Conservation (phyloP, 106 monocot species). For the Acorus calamus region DNA sequence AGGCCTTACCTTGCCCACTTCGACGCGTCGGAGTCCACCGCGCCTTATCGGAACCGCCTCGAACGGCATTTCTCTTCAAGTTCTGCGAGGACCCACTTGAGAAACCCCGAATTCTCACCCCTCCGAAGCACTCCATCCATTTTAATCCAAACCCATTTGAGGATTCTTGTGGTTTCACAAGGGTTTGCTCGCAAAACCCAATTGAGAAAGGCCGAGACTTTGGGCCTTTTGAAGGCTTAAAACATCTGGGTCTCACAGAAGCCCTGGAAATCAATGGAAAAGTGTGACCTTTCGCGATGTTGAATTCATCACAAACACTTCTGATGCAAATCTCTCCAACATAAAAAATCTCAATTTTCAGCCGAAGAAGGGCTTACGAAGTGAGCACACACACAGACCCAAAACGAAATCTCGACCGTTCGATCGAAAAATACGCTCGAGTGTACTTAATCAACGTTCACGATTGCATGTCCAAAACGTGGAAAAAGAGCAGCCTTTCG, state of each 20-base stretch:
- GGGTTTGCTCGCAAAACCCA: neutral
- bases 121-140: neutral
- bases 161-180: neutral
- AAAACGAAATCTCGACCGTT: too few species aligned
- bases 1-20: conserved; percentile 15
- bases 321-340: too few species aligned
- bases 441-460: too few species aligned
- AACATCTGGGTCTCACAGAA: conserved; percentile 2
- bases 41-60: neutral
- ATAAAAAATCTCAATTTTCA: too few species aligned
- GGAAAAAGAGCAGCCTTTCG: too few species aligned
- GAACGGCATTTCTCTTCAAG: neutral
- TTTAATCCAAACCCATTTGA: neutral
- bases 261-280: conserved; percentile 15
- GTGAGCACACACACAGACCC: too few species aligned
- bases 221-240: too few species aligned
- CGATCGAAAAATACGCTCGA: too few species aligned
- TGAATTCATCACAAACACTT: neutral
- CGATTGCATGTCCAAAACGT: too few species aligned
- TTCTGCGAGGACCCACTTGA: conserved; percentile 8
- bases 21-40: conserved; percentile 35
- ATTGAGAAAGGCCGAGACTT: neutral
- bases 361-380: too few species aligned
- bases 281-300: conserved; percentile 8
- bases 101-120: conserved; percentile 20